Evolutionary conservation across 495 filamentous ascomycete genomes (phyloP).

Genomic region (Podospora conica): DNA sequence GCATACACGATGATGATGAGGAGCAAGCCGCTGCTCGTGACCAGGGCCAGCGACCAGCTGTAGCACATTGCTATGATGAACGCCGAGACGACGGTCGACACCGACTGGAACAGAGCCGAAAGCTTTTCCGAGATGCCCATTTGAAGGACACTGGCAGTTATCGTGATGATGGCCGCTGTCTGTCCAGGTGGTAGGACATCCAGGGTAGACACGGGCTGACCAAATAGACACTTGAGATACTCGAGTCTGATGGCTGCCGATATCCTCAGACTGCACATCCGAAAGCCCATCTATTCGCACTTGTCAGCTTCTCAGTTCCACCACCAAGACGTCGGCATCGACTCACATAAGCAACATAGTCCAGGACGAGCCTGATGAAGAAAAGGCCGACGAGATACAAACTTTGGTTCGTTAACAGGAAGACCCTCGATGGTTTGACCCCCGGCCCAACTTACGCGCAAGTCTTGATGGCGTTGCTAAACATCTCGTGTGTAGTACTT

Average conservation of each 20-base stretch:
- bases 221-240: conserved; percentile 48
- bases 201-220: conserved; percentile 46
- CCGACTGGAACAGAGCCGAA: conserved; percentile 45
- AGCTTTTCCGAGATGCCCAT: conserved; percentile 62
- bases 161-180: conserved; percentile 56
- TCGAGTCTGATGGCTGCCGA: conserved; percentile 48
- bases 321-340: not conserved
- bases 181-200: conserved; percentile 49
- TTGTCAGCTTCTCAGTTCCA: not conserved
- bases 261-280: conserved; percentile 48
- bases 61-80: conserved; percentile 51
- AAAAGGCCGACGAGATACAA: conserved; percentile 59
- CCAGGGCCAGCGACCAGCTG: conserved; percentile 52
- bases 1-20: conserved; percentile 53
- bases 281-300: conserved; percentile 43
- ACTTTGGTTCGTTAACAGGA: conserved; percentile 16
- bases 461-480: conserved; percentile 23
- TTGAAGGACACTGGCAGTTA: conserved; percentile 58
- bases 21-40: conserved; percentile 50
- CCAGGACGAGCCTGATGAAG: conserved; percentile 50
- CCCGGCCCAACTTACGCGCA: conserved; percentile 23
- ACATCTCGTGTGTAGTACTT: conserved; percentile 21
- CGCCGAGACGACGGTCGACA: conserved; percentile 45
- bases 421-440: not conserved
- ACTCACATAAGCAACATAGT: conserved; percentile 52